phyloP scores from a whole-genome alignment of 2,329 filamentous ascomycete genomes.

The Aspergillus spinulosporus region DNA sequence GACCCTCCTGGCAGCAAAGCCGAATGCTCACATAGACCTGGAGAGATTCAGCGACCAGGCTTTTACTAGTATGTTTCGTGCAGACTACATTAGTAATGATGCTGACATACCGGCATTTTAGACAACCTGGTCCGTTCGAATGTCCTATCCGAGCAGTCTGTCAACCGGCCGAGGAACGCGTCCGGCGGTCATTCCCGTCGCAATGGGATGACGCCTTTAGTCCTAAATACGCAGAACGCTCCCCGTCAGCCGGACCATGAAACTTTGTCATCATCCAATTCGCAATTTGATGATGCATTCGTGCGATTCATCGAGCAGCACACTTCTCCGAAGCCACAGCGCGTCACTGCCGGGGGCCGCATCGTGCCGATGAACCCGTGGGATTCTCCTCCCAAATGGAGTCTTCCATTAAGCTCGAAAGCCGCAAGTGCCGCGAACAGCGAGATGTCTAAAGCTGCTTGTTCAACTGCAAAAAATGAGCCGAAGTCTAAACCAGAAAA shows the following conservation, averaged over 20 bases:
- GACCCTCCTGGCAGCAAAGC: slow-evolving; percentile 39
- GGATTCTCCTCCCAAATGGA: slow-evolving; percentile 38
- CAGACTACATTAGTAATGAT: neutral
- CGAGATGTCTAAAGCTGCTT: slow-evolving; percentile 1
- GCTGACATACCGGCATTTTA: slow-evolving; percentile 12
- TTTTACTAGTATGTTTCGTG: slow-evolving; percentile 31
- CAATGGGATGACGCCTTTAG: slow-evolving; percentile 20
- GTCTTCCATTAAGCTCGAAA: slow-evolving; percentile 25
- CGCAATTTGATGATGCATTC: slow-evolving; percentile 46
- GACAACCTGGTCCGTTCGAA: slow-evolving; percentile 27
- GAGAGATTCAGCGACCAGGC: slow-evolving; percentile 31
- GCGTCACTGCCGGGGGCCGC: slow-evolving; percentile 51
- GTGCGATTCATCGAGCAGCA: slow-evolving; percentile 49
- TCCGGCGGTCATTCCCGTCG: slow-evolving; percentile 26
- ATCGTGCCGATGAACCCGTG: slow-evolving; percentile 49
- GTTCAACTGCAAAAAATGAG: neutral
- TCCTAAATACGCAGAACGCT: slow-evolving; percentile 24
- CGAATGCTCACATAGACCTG: slow-evolving; percentile 28
- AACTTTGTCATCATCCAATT: slow-evolving; percentile 32
- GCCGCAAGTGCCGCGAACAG: slow-evolving; percentile 6
- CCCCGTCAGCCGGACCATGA: slow-evolving; percentile 36
- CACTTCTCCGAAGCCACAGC: slow-evolving; percentile 50
- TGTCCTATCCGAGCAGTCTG: slow-evolving; percentile 29
- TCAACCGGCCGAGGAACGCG: slow-evolving; percentile 27
- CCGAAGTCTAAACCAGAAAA: slow-evolving; percentile 1